phyloP scores from a whole-genome alignment of 352 stramenopile species.

The Blastocystis sp. region DNA sequence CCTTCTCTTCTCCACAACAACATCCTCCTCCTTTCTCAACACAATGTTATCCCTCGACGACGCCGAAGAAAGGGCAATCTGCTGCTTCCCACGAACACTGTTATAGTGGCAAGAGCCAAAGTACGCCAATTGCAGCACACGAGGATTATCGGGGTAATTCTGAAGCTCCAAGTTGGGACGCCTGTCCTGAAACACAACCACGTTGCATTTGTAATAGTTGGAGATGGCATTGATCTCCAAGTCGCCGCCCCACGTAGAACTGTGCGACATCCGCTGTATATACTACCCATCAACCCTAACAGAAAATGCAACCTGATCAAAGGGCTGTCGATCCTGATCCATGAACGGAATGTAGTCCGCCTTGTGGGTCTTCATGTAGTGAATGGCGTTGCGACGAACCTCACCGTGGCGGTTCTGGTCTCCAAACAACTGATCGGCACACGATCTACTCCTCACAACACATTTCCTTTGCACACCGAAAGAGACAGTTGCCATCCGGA shows the following conservation, averaged over 20 bases:
- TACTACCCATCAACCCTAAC: background rate
- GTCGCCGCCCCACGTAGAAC: slow-evolving; percentile 34
- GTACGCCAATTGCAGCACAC: slow-evolving; percentile 79
- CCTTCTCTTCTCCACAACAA: slow-evolving; percentile 76
- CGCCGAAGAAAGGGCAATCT: background rate
- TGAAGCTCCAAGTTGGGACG: slow-evolving; percentile 74
- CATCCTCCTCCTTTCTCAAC: background rate
- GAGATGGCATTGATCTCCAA: slow-evolving; percentile 62
- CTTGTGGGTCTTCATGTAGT: slow-evolving; percentile 12
- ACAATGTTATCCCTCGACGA: background rate
- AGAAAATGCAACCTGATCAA: background rate
- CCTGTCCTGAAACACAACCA: slow-evolving; percentile 39
- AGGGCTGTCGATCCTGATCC: slow-evolving; percentile 10
- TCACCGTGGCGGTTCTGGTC: slow-evolving; percentile 22
- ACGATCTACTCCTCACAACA: background rate
- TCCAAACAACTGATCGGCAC: slow-evolving; percentile 39
- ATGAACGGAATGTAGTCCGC: slow-evolving; percentile 28
- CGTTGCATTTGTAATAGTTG: slow-evolving; percentile 60
- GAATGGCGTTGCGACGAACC: slow-evolving; percentile 4
- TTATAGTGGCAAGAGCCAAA: slow-evolving; percentile 17
- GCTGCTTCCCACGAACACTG: background rate
- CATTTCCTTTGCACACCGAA: background rate
- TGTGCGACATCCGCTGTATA: slow-evolving; percentile 6
- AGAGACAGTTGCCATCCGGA: slow-evolving; percentile 39
- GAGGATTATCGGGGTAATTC: slow-evolving; percentile 78